Conservation (phyloP, 768 basidiomycete genomes). For the Mycena polygramma region DNA sequence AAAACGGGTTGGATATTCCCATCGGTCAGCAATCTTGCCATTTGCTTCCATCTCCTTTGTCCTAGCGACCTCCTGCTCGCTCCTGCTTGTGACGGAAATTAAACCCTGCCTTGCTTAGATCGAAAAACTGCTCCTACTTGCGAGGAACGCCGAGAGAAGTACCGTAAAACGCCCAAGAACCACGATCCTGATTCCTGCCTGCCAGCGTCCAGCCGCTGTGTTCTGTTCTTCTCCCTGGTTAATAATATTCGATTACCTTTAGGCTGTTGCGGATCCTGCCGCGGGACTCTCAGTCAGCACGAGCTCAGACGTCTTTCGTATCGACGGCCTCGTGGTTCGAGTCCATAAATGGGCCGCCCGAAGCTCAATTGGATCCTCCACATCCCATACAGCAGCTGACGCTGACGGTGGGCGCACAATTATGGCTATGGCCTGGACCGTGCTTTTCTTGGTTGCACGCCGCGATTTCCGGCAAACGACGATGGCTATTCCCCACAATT, state of each 20-base stretch:
- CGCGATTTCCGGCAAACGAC: conserved; percentile 4
- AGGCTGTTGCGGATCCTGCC: conserved; percentile 12
- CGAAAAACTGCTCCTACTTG: neutral
- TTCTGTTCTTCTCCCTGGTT: neutral
- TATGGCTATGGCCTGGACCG: neutral
- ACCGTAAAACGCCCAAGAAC: conserved; percentile 4
- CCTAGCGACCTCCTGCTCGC: neutral
- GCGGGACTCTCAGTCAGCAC: neutral
- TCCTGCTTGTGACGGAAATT: neutral
- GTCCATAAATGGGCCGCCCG: neutral
- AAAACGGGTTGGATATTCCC: neutral
- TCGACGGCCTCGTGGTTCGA: neutral
- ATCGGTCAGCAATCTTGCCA: neutral
- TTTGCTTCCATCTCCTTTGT: neutral
- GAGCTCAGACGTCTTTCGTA: too few relatives aligned
- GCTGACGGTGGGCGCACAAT: neutral
- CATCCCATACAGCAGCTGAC: too few relatives aligned
- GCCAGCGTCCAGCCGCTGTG: too few relatives aligned
- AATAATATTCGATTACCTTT: conserved; percentile 8
- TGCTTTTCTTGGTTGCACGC: neutral
- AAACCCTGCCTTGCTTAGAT: neutral
- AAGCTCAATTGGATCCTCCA: neutral
- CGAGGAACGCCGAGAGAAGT: neutral
- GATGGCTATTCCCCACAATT: conserved; percentile 2
- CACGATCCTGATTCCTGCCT: neutral